Evolutionary conservation across 805 yeast species (phyloP).

Genomic region (Suhomyces sp.): DNA sequence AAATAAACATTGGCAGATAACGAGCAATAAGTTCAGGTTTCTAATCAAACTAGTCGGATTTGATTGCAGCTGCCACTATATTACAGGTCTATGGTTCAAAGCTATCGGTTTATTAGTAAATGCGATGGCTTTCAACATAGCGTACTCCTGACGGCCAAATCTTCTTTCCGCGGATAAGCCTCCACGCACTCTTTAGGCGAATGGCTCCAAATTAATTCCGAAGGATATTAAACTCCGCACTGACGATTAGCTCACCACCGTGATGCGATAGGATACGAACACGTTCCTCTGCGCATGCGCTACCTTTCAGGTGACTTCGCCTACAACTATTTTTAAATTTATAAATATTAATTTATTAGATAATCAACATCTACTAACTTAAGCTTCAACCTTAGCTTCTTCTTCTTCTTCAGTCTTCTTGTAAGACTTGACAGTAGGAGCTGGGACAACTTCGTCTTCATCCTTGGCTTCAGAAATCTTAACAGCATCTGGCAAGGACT

Average conservation of each 20-base stretch:
- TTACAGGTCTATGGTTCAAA: background rate
- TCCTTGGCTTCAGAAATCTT: slow-evolving; percentile 92
- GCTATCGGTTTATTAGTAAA: background rate
- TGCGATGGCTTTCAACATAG: background rate
- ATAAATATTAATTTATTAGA: slow-evolving; percentile 3
- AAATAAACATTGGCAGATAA: background rate
- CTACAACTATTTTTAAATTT: background rate
- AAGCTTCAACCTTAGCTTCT: slow-evolving; percentile 23
- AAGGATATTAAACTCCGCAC: background rate
- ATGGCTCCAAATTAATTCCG: background rate
- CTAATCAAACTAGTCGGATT: background rate
- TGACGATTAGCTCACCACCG: background rate
- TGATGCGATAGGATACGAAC: background rate
- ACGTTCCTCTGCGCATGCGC: background rate
- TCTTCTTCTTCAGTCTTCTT: slow-evolving; percentile 29
- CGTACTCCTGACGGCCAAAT: background rate
- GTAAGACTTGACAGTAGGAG: slow-evolving; percentile 83
- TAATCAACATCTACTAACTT: slow-evolving; percentile 1
- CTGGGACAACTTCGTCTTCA: slow-evolving; percentile 70
- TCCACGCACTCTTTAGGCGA: background rate
- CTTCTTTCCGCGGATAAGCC: background rate
- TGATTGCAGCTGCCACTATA: background rate
- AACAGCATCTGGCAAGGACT: slow-evolving; percentile 92
- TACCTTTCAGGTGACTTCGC: background rate
- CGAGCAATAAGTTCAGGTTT: background rate